These are phyloP conservation scores for Penicillium longicatenatum DNA, from an alignment of 495 filamentous ascomycete genomes.

Conservation along the genomic window DNA sequence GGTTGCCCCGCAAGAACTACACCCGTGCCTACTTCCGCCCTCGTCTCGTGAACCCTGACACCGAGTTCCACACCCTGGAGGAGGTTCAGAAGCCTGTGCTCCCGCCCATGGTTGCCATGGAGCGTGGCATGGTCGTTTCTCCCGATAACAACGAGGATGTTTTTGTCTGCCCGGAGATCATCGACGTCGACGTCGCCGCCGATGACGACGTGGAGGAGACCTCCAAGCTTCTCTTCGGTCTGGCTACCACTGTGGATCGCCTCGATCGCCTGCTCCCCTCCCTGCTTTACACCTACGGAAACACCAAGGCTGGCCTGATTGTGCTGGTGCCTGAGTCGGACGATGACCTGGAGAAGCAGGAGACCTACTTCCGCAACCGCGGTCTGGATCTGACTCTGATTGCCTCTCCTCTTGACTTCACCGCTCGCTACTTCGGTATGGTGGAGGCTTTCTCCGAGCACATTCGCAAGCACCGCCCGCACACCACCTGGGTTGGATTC, in stretches of 20 bases:
- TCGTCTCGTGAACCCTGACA: conserved; percentile 38
- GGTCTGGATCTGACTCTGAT: conserved; percentile 59
- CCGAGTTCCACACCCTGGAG: conserved; percentile 46
- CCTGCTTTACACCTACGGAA: conserved; percentile 51
- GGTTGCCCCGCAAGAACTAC: conserved; percentile 52
- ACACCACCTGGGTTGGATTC: conserved; percentile 65
- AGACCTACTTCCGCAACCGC: conserved; percentile 50
- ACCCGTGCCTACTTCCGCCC: conserved; percentile 51
- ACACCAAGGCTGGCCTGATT: conserved; percentile 51
- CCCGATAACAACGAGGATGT: conserved; percentile 36
- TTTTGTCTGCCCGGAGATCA: conserved; percentile 48
- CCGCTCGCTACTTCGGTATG: conserved; percentile 66
- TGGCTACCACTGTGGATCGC: conserved; percentile 53
- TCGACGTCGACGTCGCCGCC: conserved; percentile 47
- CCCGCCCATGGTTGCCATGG: conserved; percentile 47
- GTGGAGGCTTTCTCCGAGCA: conserved; percentile 56
- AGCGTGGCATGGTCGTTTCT: conserved; percentile 49
- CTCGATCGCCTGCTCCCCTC: conserved; percentile 50
- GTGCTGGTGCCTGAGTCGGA: conserved; percentile 52
- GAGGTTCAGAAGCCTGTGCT: conserved; percentile 46
- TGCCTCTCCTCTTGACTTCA: conserved; percentile 54
- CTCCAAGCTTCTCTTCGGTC: conserved; percentile 52
- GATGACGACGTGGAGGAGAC: conserved; percentile 51
- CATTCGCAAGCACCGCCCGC: conserved; percentile 47
- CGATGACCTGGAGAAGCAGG: conserved; percentile 44